phyloP scores from a whole-genome alignment of 225 moss, liverwort and hornwort species.

The Thuidium tamariscinum region DNA sequence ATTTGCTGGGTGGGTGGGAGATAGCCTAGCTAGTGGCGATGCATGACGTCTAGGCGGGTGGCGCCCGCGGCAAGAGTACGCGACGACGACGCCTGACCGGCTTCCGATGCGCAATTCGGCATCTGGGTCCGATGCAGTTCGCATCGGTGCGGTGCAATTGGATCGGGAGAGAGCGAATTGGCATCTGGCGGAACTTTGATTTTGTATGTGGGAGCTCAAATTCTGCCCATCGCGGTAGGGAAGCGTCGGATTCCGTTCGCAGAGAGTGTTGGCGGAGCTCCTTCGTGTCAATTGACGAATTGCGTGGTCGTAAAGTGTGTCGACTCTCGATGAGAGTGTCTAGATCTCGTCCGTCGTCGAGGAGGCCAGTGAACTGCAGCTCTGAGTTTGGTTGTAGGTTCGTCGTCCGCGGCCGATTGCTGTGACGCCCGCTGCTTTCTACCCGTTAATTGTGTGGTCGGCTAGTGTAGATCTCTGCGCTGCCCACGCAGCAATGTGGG shows the following conservation, averaged over 20 bases:
- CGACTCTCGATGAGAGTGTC: not conserved
- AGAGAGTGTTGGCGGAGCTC: not conserved
- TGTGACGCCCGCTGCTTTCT: not conserved
- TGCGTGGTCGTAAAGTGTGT: not conserved
- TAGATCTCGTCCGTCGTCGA: slow-evolving; percentile 2
- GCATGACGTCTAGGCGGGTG: not conserved
- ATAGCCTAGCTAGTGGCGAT: slow-evolving; percentile 8
- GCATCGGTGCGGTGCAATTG: slow-evolving; percentile 9
- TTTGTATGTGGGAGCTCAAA: slow-evolving; percentile 18
- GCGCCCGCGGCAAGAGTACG: not conserved
- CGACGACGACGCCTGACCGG: not conserved
- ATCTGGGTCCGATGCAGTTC: slow-evolving; percentile 13
- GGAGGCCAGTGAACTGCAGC: slow-evolving; percentile 2
- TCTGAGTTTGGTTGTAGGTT: not conserved
- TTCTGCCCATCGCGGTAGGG: slow-evolving; percentile 11
- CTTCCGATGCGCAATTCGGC: slow-evolving; percentile 20
- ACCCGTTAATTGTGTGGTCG: not conserved
- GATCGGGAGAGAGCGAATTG: slow-evolving; percentile 27
- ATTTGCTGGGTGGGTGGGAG: slow-evolving; percentile 2
- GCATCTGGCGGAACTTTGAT: slow-evolving; percentile 3
- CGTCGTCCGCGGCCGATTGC: not conserved
- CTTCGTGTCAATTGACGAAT: slow-evolving; percentile 5
- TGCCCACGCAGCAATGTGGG: not conserved
- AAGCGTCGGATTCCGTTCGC: slow-evolving; percentile 7
- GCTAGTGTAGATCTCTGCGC: not conserved